Base-by-base conservation (phyloP, 768 basidiomycete genomes). In the Podaxis rugospora region DNA sequence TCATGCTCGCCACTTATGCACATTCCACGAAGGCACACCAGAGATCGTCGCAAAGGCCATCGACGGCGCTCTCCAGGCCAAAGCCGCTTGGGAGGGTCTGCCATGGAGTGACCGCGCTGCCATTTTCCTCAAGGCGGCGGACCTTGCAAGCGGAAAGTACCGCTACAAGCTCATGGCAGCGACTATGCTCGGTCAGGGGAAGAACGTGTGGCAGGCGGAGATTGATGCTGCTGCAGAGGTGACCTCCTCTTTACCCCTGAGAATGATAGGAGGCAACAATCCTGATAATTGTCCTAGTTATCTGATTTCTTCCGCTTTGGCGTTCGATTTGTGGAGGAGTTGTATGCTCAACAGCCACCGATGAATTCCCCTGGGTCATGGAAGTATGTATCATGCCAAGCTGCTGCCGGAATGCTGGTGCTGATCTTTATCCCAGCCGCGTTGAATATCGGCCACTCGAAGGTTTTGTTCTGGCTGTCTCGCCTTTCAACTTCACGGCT, bases 181-280 rank as follows among this genome's bases (percentile, higher is more conserved):
- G 42, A 98, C 96, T 47, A 97, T 99, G 76, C 81, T 99, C 51
- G 97, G 97, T 14, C 97, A 99, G 76, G 97, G 97, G 44, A 99
- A 99, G 86, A 99, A 98, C 71, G 89, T 83, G 14, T 99, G 97
- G 97, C 97, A 99, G 77, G 97, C 97, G 14, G 97, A 99, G 81
- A 98, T 99, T 64, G 97, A 99, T 72, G 93, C 97, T 57, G 97
- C 95, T 16, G 96, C 97, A 3, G 97, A 99, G 88, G 93, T 93
- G 60, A 46, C 83, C 61, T 16, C 61, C 2, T 50, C 21, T 55
- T 46, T 57, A 2, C 0, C 14, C 7, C 21, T 51, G 14, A 54
- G n/a, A 42, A 14, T 57, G 18, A 52, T 27, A 25, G 1, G 25
- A 27, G 32, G 21, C 32, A 1, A 35, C 32, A 51, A 14, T 61